Evolutionary conservation across 2,329 filamentous ascomycete species (phyloP).

Genomic region (Penicillium decumbens): DNA sequence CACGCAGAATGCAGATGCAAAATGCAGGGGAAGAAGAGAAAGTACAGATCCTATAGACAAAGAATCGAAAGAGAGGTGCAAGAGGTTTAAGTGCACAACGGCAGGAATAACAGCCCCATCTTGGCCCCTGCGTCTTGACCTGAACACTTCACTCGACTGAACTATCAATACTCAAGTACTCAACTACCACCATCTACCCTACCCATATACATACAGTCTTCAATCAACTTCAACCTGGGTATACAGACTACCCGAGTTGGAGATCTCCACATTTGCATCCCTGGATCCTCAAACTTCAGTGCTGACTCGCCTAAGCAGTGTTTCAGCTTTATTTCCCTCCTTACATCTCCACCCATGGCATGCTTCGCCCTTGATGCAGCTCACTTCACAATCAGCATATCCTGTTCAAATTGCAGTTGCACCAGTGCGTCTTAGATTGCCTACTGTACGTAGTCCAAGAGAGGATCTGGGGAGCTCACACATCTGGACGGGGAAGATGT

Average conservation of each 20-base stretch:
- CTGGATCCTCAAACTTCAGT: constrained; percentile 1
- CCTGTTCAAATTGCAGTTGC: constrained; percentile 9
- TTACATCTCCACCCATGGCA: constrained; percentile 1
- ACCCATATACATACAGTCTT: not conserved
- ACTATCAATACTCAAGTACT: too few species aligned
- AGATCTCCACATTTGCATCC: not conserved
- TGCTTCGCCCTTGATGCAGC: constrained; percentile 12
- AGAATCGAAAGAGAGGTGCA: not conserved
- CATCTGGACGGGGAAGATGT: not conserved
- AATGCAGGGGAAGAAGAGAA: not conserved
- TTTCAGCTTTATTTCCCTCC: constrained; percentile 6
- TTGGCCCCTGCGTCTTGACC: not conserved
- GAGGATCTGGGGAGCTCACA: not conserved
- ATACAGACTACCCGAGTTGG: not conserved
- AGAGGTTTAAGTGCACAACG: not conserved
- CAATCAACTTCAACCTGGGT: not conserved
- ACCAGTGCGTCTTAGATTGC: not conserved
- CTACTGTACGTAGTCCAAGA: not conserved
- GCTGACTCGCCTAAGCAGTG: not conserved
- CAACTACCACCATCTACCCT: not conserved
- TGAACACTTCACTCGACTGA: not conserved
- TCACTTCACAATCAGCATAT: constrained; percentile 3
- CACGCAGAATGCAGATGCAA: not conserved
- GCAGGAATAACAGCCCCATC: not conserved
- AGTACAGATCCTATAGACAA: not conserved